phyloP scores from a whole-genome alignment of 805 yeast species.

The Starmerella vaccinii region DNA sequence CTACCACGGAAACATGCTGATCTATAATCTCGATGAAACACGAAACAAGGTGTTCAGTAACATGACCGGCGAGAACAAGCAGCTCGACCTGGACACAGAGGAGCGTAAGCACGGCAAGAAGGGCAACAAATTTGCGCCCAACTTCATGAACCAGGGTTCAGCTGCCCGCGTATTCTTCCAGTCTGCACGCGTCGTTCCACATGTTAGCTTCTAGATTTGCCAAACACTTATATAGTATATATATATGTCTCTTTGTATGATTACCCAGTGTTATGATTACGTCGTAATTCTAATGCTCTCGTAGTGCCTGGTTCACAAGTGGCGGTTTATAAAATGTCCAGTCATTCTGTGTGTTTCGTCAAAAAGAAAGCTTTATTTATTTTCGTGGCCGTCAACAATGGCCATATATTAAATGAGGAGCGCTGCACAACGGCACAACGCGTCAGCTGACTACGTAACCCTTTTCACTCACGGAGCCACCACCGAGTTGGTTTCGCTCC shows the following conservation, averaged over 20 bases:
- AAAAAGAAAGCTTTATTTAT: too few relatives aligned
- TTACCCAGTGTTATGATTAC: not conserved
- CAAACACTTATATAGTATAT: not conserved
- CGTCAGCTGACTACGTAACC: too few relatives aligned
- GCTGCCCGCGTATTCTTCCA: constrained; percentile 64
- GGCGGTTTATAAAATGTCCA: too few relatives aligned
- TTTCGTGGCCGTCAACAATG: too few relatives aligned
- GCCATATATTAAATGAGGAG: too few relatives aligned
- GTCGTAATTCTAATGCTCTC: too few relatives aligned
- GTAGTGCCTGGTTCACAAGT: too few relatives aligned
- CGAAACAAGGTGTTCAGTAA: constrained; percentile 42
- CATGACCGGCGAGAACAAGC: constrained; percentile 48
- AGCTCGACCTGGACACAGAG: constrained; percentile 40
- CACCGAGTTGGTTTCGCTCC: not conserved
- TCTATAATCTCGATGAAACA: constrained; percentile 43
- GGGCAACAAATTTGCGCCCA: constrained; percentile 37
- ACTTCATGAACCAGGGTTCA: constrained; percentile 52
- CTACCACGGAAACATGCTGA: constrained; percentile 51
- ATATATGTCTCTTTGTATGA: not conserved
- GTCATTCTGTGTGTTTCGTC: too few relatives aligned
- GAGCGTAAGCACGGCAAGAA: constrained; percentile 41
- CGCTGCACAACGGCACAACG: too few relatives aligned
- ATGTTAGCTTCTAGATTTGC: constrained; percentile 25
- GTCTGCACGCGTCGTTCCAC: constrained; percentile 48
- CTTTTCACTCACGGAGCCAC: not conserved